Base-by-base conservation (phyloP, 345 rosid species). In the Durio zibethinus region DNA sequence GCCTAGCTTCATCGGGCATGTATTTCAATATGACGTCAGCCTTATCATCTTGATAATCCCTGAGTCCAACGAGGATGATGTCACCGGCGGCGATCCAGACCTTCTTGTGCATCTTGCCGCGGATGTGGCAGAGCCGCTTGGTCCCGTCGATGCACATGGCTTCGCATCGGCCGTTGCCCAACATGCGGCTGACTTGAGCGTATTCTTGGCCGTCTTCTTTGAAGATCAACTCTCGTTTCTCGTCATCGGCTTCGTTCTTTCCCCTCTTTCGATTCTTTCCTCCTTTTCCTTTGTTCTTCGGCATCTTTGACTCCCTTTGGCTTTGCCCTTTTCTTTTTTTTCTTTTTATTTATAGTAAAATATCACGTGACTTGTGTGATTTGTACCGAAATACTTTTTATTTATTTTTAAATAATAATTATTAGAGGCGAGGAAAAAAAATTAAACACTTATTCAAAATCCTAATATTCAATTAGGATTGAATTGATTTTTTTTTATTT, bases 261-360 rank as follows among this genome's bases (percentile, higher is more conserved):
- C 91, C 91, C 79, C 89, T 84, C 88, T 88, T 88, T 76, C 89
- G 83, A n/a, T 88, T 88, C 89, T 88, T 88, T 29, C 91, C 91
- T 84, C 91, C 91, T 82, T 88, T 88, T 76, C 91, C 91, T 83
- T 88, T 88, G 80, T 88, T 88, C 91, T 88, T 88, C 78, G 91
- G 91, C 91, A 88, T 88, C 83, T 43, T 48, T 14, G 59, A 16
- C n/a, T n/a, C n/a, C n/a, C n/a, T n/a, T n/a, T n/a, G n/a, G n/a
- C n/a, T n/a, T n/a, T n/a, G n/a, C n/a, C n/a, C n/a, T n/a, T n/a
- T n/a, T n/a, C n/a, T n/a, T n/a, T n/a, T 36, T 36, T 36, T 3
- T 4, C 38, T 3, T 36, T 36, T 6, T 36, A 36, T 36, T 36
- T 36, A 36, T 36, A 4, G 5, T 36, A 36, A 36, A 2, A 36